Evolutionary conservation across 805 yeast species (phyloP).

Genomic region (Lipomyces anomalus): DNA sequence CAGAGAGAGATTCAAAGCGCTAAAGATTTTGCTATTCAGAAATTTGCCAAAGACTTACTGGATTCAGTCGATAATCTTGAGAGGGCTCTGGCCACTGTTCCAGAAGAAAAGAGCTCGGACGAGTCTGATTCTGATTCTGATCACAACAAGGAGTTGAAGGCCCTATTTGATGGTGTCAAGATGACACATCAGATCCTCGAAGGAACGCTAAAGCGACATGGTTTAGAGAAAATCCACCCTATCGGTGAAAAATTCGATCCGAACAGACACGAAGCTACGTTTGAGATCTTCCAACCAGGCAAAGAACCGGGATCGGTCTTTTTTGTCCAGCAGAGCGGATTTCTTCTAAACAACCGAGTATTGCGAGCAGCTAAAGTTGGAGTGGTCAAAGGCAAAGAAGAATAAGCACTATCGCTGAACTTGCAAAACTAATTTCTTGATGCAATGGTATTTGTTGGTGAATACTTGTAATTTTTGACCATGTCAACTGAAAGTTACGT

Average conservation of each 20-base stretch:
- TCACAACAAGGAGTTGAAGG: slow-evolving; percentile 58
- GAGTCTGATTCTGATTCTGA: slow-evolving; percentile 37
- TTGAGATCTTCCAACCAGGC: slow-evolving; percentile 78
- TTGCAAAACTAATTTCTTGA: background rate
- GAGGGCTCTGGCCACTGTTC: slow-evolving; percentile 69
- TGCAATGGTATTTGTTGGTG: too few species aligned
- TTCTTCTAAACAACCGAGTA: slow-evolving; percentile 77
- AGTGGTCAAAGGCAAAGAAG: slow-evolving; percentile 59
- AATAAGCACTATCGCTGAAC: background rate
- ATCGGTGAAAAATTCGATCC: slow-evolving; percentile 84
- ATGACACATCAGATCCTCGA: slow-evolving; percentile 86
- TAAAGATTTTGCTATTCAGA: slow-evolving; percentile 83
- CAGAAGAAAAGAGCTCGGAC: slow-evolving; percentile 30
- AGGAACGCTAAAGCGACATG: slow-evolving; percentile 75
- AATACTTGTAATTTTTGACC: too few species aligned
- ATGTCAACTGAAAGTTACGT: too few species aligned
- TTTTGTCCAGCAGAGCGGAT: slow-evolving; percentile 89
- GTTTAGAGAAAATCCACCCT: slow-evolving; percentile 75
- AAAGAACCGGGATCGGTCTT: slow-evolving; percentile 90
- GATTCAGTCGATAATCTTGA: slow-evolving; percentile 88
- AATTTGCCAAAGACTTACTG: slow-evolving; percentile 81
- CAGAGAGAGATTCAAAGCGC: slow-evolving; percentile 82
- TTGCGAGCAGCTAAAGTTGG: slow-evolving; percentile 96
- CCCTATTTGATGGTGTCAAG: slow-evolving; percentile 78
- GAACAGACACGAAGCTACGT: slow-evolving; percentile 86